Evolutionary conservation across 2,329 filamentous ascomycete genomes (phyloP).

Genomic region (Fusarium neocosmosporiellum): DNA sequence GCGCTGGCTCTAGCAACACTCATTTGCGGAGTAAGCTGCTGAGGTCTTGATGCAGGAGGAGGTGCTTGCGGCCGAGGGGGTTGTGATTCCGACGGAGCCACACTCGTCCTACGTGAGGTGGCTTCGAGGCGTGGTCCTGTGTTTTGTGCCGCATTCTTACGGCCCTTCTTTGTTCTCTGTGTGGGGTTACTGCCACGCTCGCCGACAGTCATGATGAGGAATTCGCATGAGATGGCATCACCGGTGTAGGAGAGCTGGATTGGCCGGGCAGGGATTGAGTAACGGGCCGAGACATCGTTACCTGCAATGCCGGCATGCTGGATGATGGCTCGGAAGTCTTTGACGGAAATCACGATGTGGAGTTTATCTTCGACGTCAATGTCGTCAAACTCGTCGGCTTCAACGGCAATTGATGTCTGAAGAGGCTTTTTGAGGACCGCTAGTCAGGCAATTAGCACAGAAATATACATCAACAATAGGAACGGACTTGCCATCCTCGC

Average conservation of each 20-base stretch:
- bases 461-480: neutral
- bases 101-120: constrained; percentile 57
- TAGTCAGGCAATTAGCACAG: constrained; percentile 45
- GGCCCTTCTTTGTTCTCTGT: constrained; percentile 60
- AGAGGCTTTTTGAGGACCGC: constrained; percentile 84
- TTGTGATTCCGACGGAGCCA: constrained; percentile 50
- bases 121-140: constrained; percentile 59
- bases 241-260: constrained; percentile 78
- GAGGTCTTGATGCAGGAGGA: constrained; percentile 42
- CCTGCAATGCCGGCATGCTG: constrained; percentile 78
- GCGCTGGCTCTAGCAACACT: constrained; percentile 50
- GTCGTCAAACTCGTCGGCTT: constrained; percentile 80
- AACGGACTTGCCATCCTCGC: constrained; percentile 62
- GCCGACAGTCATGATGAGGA: constrained; percentile 85
- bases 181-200: constrained; percentile 65
- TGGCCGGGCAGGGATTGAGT: constrained; percentile 77
- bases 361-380: constrained; percentile 80
- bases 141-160: constrained; percentile 51
- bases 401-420: constrained; percentile 81
- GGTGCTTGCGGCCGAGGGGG: constrained; percentile 37
- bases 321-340: constrained; percentile 84
- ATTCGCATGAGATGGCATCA: constrained; percentile 78
- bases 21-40: constrained; percentile 48
- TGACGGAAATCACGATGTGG: constrained; percentile 84
- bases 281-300: constrained; percentile 73